phyloP scores from a whole-genome alignment of 148 eudicot genomes.

The Mesembryanthemum crystallinum region DNA sequence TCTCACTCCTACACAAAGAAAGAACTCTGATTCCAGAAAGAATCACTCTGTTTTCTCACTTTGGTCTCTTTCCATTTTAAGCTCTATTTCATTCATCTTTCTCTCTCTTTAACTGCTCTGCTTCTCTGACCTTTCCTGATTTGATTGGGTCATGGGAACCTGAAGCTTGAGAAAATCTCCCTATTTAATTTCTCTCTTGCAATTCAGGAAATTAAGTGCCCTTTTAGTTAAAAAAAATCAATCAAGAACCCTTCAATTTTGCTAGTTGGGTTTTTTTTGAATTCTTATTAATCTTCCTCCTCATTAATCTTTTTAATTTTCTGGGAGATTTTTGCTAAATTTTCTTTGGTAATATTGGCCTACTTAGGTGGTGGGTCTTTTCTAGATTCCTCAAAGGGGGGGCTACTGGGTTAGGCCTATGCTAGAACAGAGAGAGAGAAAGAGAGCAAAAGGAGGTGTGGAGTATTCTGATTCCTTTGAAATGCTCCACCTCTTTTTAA shows the following conservation, averaged over 20 bases:
- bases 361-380: constrained; percentile 44
- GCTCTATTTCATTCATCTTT: constrained; percentile 22
- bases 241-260: constrained; percentile 3
- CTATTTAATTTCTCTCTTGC: constrained; percentile 9
- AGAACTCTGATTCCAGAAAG: too few relatives aligned
- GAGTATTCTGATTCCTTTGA: constrained; percentile 64
- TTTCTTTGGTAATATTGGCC: constrained; percentile 12
- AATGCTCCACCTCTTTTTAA: constrained; percentile 41
- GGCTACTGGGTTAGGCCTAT: constrained; percentile 23
- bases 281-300: constrained; percentile 6
- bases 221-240: too few relatives aligned
- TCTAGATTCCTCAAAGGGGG: constrained; percentile 62
- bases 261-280: constrained; percentile 15
- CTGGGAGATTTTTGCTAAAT: constrained; percentile 28
- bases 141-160: background rate
- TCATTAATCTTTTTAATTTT: constrained; percentile 5
- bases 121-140: constrained; percentile 27
- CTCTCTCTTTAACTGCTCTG: constrained; percentile 13
- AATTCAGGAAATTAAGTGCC: constrained; percentile 17
- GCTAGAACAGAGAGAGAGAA: constrained; percentile 19
- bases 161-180: constrained; percentile 17
- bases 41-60: constrained; percentile 25
- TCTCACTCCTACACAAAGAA: constrained; percentile 13
- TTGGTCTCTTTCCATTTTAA: constrained; percentile 31
- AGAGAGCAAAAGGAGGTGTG: constrained; percentile 21